These are phyloP conservation scores for Parietichytrium sp. DNA, from an alignment of 108 stramenopile genomes.

Conservation along the genomic window DNA sequence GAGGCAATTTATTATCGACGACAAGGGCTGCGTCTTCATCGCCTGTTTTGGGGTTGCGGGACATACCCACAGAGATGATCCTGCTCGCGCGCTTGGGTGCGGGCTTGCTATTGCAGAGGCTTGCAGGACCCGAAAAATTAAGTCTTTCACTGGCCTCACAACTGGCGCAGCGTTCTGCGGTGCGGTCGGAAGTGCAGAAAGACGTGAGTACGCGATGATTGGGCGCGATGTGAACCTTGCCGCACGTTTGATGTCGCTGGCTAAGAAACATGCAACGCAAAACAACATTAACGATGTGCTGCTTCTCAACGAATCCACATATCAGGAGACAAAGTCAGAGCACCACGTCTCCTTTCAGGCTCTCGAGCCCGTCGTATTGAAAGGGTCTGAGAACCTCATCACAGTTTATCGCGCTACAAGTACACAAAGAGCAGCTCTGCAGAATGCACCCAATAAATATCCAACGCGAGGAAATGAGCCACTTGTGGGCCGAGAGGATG, in stretches of 20 bases:
- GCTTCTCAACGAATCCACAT: background rate
- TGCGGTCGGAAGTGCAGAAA: conserved; percentile 31
- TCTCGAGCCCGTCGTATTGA: conserved; percentile 3
- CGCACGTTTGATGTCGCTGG: conserved; percentile 48
- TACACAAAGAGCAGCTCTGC: too few species aligned
- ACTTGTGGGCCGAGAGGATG: background rate
- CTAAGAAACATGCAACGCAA: background rate
- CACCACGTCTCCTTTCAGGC: background rate
- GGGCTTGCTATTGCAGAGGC: background rate
- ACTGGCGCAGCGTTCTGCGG: conserved; percentile 46
- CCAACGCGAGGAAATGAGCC: too few species aligned
- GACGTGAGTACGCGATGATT: conserved; percentile 48
- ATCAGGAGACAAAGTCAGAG: background rate
- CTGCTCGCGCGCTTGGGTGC: background rate
- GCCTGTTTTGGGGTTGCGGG: conserved; percentile 38
- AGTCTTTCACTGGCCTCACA: conserved; percentile 11
- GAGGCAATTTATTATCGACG: conserved; percentile 47
- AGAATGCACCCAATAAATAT: too few species aligned
- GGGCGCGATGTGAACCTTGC: conserved; percentile 50
- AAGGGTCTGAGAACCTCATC: conserved; percentile 9
- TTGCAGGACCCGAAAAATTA: background rate
- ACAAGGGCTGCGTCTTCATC: conserved; percentile 46
- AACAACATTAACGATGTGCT: background rate
- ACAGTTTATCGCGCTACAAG: too few species aligned
- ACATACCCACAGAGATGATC: background rate